Conservation (phyloP, 371 early-diverging fungal species). For the Mucor piriformis region DNA sequence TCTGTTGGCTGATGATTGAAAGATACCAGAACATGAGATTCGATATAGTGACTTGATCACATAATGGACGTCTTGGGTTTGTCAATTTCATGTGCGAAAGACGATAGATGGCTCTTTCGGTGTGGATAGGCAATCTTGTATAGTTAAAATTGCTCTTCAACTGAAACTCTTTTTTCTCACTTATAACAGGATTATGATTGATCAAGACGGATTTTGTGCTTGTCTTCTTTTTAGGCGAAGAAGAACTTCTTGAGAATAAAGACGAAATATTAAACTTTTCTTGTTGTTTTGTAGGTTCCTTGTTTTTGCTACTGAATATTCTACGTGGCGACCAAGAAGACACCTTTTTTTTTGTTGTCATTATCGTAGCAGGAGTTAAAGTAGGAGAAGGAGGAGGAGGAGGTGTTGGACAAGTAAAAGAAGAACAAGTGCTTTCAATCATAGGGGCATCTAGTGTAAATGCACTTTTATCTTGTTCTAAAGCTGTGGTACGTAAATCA, state of each 20-base stretch:
- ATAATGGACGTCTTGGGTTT: constrained; percentile 64
- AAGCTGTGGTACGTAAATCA: constrained; percentile 8
- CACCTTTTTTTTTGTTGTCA: constrained; percentile 10
- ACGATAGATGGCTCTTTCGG: constrained; percentile 72
- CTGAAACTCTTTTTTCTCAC: neutral
- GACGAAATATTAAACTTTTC: constrained; percentile 10
- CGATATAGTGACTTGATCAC: constrained; percentile 75
- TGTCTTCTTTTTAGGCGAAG: constrained; percentile 1
- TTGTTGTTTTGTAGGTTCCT: neutral
- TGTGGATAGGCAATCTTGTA: constrained; percentile 54
- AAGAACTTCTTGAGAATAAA: constrained; percentile 5
- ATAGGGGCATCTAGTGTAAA: neutral
- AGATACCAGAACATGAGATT: constrained; percentile 83
- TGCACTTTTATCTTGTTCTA: neutral
- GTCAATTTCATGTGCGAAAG: constrained; percentile 74
- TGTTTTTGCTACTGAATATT: constrained; percentile 4
- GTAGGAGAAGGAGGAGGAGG: neutral
- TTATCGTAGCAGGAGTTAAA: neutral
- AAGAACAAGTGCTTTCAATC: neutral
- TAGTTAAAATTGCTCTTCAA: constrained; percentile 7
- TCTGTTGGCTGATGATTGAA: constrained; percentile 14
- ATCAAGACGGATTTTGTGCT: neutral
- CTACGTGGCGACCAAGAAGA: constrained; percentile 15
- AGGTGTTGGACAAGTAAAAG: neutral
- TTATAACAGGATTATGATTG: neutral